These are phyloP conservation scores for Exophiala bonariae DNA, from an alignment of 2,329 filamentous ascomycete genomes.

Conservation along the genomic window DNA sequence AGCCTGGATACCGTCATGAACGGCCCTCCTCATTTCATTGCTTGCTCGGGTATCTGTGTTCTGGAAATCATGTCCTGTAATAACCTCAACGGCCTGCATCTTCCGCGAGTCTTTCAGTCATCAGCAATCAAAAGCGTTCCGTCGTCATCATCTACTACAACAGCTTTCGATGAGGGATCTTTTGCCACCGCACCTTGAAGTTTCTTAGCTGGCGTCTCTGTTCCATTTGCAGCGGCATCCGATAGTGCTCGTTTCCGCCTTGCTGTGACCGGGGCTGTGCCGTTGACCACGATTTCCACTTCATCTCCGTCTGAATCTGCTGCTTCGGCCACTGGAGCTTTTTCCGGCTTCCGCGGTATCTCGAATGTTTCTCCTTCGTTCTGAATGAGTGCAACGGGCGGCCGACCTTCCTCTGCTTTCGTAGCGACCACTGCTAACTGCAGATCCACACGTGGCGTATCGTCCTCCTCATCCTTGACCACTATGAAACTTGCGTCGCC, in stretches of 20 bases:
- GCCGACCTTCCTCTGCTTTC: constrained; percentile 36
- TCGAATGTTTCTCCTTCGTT: constrained; percentile 36
- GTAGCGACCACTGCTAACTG: constrained; percentile 55
- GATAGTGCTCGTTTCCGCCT: constrained; percentile 24
- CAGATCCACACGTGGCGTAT: constrained; percentile 71
- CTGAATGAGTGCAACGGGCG: constrained; percentile 40
- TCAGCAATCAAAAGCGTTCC: constrained; percentile 26
- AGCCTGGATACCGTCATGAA: no score
- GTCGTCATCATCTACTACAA: constrained; percentile 22
- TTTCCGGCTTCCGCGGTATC: constrained; percentile 50
- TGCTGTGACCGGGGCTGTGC: constrained; percentile 8
- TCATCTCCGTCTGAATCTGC: constrained; percentile 4
- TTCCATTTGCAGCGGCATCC: constrained; percentile 17
- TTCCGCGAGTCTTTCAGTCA: constrained; percentile 5
- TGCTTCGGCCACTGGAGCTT: constrained; percentile 13
- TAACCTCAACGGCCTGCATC: no score
- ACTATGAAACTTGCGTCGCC: constrained; percentile 74
- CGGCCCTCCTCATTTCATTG: no score
- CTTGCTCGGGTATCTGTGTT: no score
- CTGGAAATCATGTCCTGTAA: no score
- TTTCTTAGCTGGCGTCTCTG: constrained; percentile 23
- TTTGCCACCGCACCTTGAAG: constrained; percentile 16
- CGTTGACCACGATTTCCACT: constrained; percentile 4
- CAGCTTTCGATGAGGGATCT: constrained; percentile 11
- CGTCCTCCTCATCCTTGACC: constrained; percentile 72